phyloP scores from a whole-genome alignment of 164 flowering plant species.

The Vitis amurensis region DNA sequence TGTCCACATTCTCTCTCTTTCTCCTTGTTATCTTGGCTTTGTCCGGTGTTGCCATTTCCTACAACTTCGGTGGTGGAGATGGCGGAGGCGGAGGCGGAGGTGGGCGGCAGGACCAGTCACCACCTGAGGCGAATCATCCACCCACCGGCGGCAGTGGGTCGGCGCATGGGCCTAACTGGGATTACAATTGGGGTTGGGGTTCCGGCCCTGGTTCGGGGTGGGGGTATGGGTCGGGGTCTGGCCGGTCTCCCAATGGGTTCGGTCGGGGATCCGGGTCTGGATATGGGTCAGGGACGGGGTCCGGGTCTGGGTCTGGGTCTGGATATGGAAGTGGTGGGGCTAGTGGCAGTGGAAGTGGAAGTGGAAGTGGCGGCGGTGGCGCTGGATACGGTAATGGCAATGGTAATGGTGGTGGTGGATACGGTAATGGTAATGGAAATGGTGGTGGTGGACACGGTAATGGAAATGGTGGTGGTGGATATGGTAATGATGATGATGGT shows the following conservation, averaged over 20 bases:
- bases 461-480: too few relatives aligned
- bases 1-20: too few relatives aligned
- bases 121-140: too few relatives aligned
- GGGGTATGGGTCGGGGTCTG: constrained; percentile 85
- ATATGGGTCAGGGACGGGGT: constrained; percentile 61
- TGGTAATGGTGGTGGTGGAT: too few relatives aligned
- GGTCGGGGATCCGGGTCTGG: constrained; percentile 72
- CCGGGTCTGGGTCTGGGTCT: constrained; percentile 52
- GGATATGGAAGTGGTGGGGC: constrained; percentile 37
- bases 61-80: too few relatives aligned
- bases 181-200: constrained; percentile 79
- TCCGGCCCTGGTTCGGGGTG: constrained; percentile 64
- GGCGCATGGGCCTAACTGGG: constrained; percentile 69
- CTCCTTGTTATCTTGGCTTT: too few relatives aligned
- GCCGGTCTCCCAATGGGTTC: constrained; percentile 53
- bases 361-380: constrained; percentile 12
- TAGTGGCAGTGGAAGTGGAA: constrained; percentile 37
- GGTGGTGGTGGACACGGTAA: too few relatives aligned
- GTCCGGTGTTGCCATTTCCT: too few relatives aligned
- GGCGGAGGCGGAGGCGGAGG: too few relatives aligned
- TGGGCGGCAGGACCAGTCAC: too few relatives aligned
- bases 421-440: too few relatives aligned
- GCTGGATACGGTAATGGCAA: constrained; percentile 2
- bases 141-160: constrained; percentile 53
- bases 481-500: too few relatives aligned